These are phyloP conservation scores for Starmera stellimalicola DNA, from an alignment of 1,139 yeast genomes.

Conservation along the genomic window DNA sequence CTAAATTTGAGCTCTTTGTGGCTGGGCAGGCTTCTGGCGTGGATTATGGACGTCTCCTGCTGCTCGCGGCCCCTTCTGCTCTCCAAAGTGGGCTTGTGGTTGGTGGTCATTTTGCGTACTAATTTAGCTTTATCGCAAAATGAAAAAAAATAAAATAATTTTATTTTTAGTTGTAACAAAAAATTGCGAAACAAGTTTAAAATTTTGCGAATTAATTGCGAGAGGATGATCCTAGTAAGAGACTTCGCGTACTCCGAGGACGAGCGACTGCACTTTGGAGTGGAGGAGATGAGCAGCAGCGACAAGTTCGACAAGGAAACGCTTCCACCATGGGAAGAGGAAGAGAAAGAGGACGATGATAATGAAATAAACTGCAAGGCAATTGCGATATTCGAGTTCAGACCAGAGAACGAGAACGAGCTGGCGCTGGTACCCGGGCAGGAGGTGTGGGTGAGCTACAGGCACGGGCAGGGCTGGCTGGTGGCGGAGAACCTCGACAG, in stretches of 20 bases:
- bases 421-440: slow-evolving; percentile 75
- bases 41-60: slow-evolving; percentile 38
- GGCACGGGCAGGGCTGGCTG: slow-evolving; percentile 98
- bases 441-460: slow-evolving; percentile 71
- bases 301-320: slow-evolving; percentile 17
- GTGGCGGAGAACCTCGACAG: slow-evolving; percentile 80
- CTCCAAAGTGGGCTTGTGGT: slow-evolving; percentile 85
- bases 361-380: slow-evolving; percentile 51
- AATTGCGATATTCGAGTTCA: slow-evolving; percentile 79
- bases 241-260: slow-evolving; percentile 70
- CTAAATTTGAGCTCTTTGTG: slow-evolving; percentile 61
- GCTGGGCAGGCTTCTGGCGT: slow-evolving; percentile 62
- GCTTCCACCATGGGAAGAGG: slow-evolving; percentile 22
- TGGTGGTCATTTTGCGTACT: slow-evolving; percentile 52
- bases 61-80: slow-evolving; percentile 66
- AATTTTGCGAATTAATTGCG: not conserved
- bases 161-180: too few relatives aligned
- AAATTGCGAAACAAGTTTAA: not conserved
- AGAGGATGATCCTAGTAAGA: slow-evolving; percentile 38
- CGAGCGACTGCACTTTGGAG: slow-evolving; percentile 62
- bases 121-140: too few relatives aligned
- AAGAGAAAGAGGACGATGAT: slow-evolving; percentile 22
- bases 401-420: slow-evolving; percentile 92
- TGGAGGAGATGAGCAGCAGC: slow-evolving; percentile 6
- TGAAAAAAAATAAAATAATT: not conserved